These are phyloP conservation scores for Trifolium pratense DNA, from an alignment of 306 rosid genomes.

Conservation along the genomic window DNA sequence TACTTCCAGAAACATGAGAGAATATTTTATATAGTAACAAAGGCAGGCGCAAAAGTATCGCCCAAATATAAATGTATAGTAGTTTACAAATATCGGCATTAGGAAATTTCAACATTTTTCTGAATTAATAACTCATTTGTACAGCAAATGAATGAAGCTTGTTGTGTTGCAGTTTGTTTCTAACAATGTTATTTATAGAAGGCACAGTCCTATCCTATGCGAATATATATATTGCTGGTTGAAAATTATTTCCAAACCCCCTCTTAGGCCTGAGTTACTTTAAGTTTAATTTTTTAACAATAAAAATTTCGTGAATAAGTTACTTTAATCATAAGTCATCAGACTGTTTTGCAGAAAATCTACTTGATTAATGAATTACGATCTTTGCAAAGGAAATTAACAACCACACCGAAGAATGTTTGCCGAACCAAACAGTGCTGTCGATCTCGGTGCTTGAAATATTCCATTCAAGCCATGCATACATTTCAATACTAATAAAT, in stretches of 20 bases:
- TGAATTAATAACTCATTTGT: conserved; percentile 33
- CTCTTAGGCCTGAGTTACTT: not conserved
- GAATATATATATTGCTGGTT: not conserved
- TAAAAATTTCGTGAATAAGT: no score
- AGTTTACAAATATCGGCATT: not conserved
- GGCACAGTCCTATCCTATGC: no score
- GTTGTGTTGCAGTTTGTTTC: conserved; percentile 25
- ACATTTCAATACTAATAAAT: no score
- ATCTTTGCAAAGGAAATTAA: no score
- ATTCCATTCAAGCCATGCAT: no score
- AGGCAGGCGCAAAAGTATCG: not conserved
- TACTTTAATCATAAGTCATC: no score
- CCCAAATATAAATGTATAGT: not conserved
- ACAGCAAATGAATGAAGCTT: conserved; percentile 11
- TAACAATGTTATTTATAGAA: not conserved
- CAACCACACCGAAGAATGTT: no score
- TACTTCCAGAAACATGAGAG: not conserved
- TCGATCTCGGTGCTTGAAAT: no score
- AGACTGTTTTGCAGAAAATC: no score
- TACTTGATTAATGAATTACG: no score
- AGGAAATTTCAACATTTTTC: conserved; percentile 24
- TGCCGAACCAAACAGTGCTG: no score
- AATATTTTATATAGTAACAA: not conserved
- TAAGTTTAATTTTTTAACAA: not conserved
- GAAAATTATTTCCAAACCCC: conserved; percentile 1